These are phyloP conservation scores for Cercospora canescens DNA, from an alignment of 2,329 filamentous ascomycete species.

Conservation along the genomic window DNA sequence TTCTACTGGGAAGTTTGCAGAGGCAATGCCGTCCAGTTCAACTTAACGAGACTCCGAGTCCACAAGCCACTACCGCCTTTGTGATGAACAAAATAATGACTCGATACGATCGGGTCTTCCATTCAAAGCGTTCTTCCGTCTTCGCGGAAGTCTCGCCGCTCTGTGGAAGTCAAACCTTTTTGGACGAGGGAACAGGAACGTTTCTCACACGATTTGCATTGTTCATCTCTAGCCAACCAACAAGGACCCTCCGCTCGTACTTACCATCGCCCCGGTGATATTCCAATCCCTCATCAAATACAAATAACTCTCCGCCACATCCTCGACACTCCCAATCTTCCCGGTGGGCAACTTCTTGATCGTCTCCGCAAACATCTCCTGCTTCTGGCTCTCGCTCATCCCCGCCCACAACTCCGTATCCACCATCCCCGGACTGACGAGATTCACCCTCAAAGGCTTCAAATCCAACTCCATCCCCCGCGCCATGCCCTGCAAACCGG, in stretches of 20 bases:
- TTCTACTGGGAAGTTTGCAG: not conserved
- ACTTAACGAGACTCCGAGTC: too few species aligned
- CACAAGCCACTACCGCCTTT: too few species aligned
- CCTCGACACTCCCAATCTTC: slow-evolving; percentile 41
- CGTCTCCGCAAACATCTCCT: slow-evolving; percentile 28
- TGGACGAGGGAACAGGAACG: too few species aligned
- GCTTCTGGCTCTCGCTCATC: slow-evolving; percentile 31
- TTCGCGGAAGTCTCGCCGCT: too few species aligned
- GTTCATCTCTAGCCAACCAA: slow-evolving; percentile 16
- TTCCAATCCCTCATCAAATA: slow-evolving; percentile 51
- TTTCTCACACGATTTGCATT: too few species aligned
- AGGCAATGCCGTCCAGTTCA: not conserved
- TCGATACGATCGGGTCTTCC: too few species aligned
- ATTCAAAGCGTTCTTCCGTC: too few species aligned
- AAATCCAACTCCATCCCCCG: slow-evolving; percentile 63
- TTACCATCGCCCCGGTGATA: slow-evolving; percentile 46
- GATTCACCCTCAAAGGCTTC: slow-evolving; percentile 63
- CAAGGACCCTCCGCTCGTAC: slow-evolving; percentile 36
- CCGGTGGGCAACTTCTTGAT: slow-evolving; percentile 36
- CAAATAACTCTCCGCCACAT: slow-evolving; percentile 51
- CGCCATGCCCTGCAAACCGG: slow-evolving; percentile 55
- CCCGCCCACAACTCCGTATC: slow-evolving; percentile 46
- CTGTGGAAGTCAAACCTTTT: too few species aligned
- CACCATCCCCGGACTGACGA: slow-evolving; percentile 57
- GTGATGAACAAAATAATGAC: too few species aligned